These are phyloP conservation scores for Fagopyrum homotropicum DNA, from an alignment of 148 eudicot genomes.

Conservation along the genomic window DNA sequence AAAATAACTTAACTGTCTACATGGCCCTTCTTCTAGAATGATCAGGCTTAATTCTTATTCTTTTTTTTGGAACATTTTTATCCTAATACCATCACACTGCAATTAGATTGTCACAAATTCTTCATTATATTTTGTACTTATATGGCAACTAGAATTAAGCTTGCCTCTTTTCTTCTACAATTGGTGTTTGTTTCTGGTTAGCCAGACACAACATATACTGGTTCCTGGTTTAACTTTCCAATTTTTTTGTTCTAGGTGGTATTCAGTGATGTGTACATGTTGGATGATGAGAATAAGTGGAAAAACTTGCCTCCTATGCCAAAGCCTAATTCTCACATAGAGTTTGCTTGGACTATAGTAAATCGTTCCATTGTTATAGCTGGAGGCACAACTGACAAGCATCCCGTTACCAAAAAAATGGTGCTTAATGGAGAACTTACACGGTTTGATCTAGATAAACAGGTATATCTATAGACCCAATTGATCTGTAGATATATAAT, in stretches of 20 bases:
- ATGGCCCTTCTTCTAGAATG: no score
- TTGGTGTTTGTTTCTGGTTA: not conserved
- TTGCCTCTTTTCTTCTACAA: not conserved
- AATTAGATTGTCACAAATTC: not conserved
- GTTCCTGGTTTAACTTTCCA: not conserved
- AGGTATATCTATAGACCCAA: conserved; percentile 30
- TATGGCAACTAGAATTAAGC: not conserved
- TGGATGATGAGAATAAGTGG: conserved; percentile 97
- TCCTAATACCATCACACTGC: no score
- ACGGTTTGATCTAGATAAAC: conserved; percentile 62
- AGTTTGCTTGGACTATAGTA: conserved; percentile 86
- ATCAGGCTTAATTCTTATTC: no score
- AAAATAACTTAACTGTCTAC: no score
- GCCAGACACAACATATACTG: not conserved
- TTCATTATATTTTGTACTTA: not conserved
- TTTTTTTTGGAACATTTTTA: no score
- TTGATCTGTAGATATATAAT: no score
- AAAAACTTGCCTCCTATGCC: conserved; percentile 89
- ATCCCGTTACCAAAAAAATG: conserved; percentile 89
- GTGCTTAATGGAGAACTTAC: conserved; percentile 66
- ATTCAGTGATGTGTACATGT: conserved; percentile 79
- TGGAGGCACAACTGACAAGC: conserved; percentile 98
- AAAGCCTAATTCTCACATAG: conserved; percentile 96
- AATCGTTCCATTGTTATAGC: conserved; percentile 68
- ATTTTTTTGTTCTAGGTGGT: conserved; percentile 47